Conservation (phyloP, 495 filamentous ascomycete genomes). For the Tuber microsphaerosporum region DNA sequence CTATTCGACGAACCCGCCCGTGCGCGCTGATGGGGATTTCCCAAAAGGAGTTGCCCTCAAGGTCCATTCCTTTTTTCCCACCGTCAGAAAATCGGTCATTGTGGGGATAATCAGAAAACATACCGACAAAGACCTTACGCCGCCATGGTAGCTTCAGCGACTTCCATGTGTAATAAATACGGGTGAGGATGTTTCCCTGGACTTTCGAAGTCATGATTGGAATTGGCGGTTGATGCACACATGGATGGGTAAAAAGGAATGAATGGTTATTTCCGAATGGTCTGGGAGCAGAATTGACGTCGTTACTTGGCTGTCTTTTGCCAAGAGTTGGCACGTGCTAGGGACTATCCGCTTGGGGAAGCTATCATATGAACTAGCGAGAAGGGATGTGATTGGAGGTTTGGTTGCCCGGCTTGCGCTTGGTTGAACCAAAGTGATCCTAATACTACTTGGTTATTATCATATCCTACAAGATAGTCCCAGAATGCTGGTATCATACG, state of each 20-base stretch:
- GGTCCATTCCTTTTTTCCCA: conserved; percentile 65
- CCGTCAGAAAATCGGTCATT: conserved; percentile 10
- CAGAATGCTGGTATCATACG: not conserved
- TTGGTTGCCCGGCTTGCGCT: not conserved
- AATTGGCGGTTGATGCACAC: not conserved
- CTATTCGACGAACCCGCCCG: conserved; percentile 56
- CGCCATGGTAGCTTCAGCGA: conserved; percentile 78
- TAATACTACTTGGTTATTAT: not conserved
- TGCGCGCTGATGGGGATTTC: conserved; percentile 67
- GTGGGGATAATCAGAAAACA: not conserved
- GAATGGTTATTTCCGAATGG: not conserved
- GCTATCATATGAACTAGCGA: not conserved
- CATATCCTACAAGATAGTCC: not conserved
- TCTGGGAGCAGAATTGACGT: not conserved
- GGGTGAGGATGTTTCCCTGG: conserved; percentile 17
- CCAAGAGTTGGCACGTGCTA: not conserved
- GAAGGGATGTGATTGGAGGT: not conserved
- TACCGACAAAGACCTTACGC: conserved; percentile 69
- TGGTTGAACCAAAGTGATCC: not conserved
- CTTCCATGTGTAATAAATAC: conserved; percentile 77
- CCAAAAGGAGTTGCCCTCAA: conserved; percentile 89
- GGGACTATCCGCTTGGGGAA: not conserved
- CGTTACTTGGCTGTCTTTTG: not conserved
- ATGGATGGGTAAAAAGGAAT: too few relatives aligned
- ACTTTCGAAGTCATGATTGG: conserved; percentile 16